phyloP scores from a whole-genome alignment of 176 grass and related monocot species.

The Alopecurus myosuroides region DNA sequence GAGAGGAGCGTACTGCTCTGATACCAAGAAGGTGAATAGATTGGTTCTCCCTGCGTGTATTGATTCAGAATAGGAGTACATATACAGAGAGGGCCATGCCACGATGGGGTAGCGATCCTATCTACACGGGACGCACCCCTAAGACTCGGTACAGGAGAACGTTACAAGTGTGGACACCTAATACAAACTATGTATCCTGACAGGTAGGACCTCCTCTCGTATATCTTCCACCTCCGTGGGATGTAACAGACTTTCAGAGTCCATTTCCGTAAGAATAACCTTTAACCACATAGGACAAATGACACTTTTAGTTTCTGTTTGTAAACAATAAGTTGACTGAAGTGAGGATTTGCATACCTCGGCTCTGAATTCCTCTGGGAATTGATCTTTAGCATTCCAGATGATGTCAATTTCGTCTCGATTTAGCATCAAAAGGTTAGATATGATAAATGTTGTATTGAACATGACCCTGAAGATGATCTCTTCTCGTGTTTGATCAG shows the following conservation, averaged over 20 bases:
- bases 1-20: no score
- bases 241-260: slow-evolving; percentile 46
- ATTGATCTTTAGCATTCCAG: slow-evolving; percentile 79
- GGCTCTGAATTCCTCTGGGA: slow-evolving; percentile 65
- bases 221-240: slow-evolving; percentile 43
- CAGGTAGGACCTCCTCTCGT: slow-evolving; percentile 39
- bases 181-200: no score
- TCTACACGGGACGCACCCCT: no score
- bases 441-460: slow-evolving; percentile 88
- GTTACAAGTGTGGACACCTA: no score
- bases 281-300: slow-evolving; percentile 28
- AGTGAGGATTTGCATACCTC: slow-evolving; percentile 49
- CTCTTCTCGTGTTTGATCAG: slow-evolving; percentile 50
- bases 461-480: slow-evolving; percentile 94
- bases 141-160: no score
- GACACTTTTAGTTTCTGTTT: slow-evolving; percentile 2
- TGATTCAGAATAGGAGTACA: no score
- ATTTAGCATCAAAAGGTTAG: slow-evolving; percentile 77
- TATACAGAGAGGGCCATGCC: no score
- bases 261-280: slow-evolving; percentile 90
- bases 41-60: no score
- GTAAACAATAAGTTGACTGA: slow-evolving; percentile 5
- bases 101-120: no score
- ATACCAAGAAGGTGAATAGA: no score
- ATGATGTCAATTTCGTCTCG: slow-evolving; percentile 74